Evolutionary conservation across 306 rosid genomes (phyloP), one percentile per base, ranked within the genome.

Genomic region (Casuarina cunninghamiana): DNA sequence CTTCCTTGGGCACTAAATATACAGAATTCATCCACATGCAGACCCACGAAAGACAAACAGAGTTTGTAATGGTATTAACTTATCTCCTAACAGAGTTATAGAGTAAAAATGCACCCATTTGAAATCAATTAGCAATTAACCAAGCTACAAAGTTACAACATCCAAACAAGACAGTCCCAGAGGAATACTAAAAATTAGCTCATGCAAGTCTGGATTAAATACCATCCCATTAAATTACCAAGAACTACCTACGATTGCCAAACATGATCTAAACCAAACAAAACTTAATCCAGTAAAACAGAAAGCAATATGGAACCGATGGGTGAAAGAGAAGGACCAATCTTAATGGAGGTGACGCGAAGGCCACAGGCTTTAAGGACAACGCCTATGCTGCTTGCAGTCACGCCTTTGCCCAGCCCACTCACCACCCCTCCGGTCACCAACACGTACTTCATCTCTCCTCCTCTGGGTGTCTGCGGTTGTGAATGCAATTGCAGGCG

Each of bases 381-480:
- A 75, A 96, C 97, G 79, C 99, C 99, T 15, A 96, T 74, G 79
- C 99, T 96, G 90, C 99, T 93, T 77, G 99, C 99, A 5, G 98
- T 93, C 70, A 96, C 99, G 84, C 99, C 99, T 78, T 96, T 96
- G 77, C 99, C 99, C n/a, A 96, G 94, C 65, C 99, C 99, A 74
- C 99, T 93, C 2, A 96, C 99, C 2, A 96, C 99, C 11, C 99
- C 99, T 0, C 99, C 99, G 49, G 91, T 86, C 69, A 93, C 89
- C 79, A 96, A 21, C 3, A 96, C 99, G 88, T 93, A 96, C 87
- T 93, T 96, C 99, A 95, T 91, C 78, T 37, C 51, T 69, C 67
- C 26, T 58, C 17, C 26, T 13, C 35, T 6, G 49, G n/a, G 2
- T 4, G 69, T 10, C 13, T 53, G 35, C 7, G 67, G 13, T 17